Base-by-base conservation (phyloP, 2,329 filamentous ascomycete species). In the Aspergillus ochraceus region DNA sequence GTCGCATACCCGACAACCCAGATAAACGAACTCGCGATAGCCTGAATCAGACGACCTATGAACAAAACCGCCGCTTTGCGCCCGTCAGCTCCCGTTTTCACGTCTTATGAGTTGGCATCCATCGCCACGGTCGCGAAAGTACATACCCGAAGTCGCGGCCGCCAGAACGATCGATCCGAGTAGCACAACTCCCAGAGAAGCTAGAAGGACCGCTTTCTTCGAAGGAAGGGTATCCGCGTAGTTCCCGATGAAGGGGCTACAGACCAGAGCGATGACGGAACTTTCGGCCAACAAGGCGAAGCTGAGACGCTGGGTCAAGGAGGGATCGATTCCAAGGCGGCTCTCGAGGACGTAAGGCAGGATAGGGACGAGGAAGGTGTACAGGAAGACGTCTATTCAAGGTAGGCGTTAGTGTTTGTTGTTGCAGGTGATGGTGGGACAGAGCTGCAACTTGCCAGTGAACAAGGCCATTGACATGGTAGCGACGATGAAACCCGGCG, bases 1-100 rank as follows among this genome's bases (percentile, higher is more conserved):
- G 69, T 68, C 10, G 70, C 65, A 6, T 72, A 63, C n/a, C 70
- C 72, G 8, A 72, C 66, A 4, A 69, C 68, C 71, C 69, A 73
- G 24, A 71, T 63, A 22, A 64, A 65, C 4, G 68, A 60, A 22
- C 67, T 68, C 1, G 66, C 66, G 11, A 71, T 46, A 1, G 68
- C 66, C 49, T 74, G 72, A 8, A 73, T 36, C 9, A 71, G 45
- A 1, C 72, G 67, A 6, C 70, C 71, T 8, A 64, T 32, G 24
- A 72, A 68, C 8, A 74, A 45, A 6, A 51, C 49, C 22, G 24
- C 17, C 49, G 24, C 24, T 51, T 24, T 17, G 36, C 6, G 36
- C 17, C 36, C 14, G 36, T n/a, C 36, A 42, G 36, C 36, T 29
- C 26, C 26, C 36, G 2, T 12, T 12, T 14, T 12, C 32, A 12